phyloP scores from a whole-genome alignment of 2,329 filamentous ascomycete species.

The Penicillium sp. region DNA sequence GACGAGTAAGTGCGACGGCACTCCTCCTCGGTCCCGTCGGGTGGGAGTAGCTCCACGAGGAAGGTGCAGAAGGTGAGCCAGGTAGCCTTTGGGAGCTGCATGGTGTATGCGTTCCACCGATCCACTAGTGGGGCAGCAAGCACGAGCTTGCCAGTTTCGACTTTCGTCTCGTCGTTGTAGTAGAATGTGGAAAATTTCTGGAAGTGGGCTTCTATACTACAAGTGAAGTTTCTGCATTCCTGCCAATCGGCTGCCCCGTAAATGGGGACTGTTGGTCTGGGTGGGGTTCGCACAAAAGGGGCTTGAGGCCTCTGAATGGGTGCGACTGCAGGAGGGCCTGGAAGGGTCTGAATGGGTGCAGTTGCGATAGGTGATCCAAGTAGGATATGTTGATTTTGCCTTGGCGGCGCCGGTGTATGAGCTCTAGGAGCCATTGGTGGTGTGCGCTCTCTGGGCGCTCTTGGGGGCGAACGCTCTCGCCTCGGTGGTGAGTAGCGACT shows the following conservation, averaged over 20 bases:
- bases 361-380: too few species aligned
- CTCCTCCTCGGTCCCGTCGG: background rate
- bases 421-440: too few species aligned
- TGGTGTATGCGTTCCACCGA: background rate
- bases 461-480: background rate
- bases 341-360: too few species aligned
- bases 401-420: background rate
- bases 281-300: background rate
- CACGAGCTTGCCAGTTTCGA: background rate
- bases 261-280: background rate
- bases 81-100: background rate
- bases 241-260: background rate
- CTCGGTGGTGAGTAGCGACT: background rate
- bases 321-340: too few species aligned
- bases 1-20: conserved; percentile 3
- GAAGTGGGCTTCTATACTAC: conserved; percentile 8
- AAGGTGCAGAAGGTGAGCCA: conserved; percentile 13
- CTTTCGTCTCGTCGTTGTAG: background rate
- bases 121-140: background rate
- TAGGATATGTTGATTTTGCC: background rate
- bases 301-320: background rate
- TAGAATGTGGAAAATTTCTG: background rate
- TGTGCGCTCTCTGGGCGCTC: background rate
- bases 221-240: conserved; percentile 5
- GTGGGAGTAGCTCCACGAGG: conserved; percentile 9